These are phyloP conservation scores for Psidium guajava DNA, from an alignment of 345 rosid species.

Conservation along the genomic window DNA sequence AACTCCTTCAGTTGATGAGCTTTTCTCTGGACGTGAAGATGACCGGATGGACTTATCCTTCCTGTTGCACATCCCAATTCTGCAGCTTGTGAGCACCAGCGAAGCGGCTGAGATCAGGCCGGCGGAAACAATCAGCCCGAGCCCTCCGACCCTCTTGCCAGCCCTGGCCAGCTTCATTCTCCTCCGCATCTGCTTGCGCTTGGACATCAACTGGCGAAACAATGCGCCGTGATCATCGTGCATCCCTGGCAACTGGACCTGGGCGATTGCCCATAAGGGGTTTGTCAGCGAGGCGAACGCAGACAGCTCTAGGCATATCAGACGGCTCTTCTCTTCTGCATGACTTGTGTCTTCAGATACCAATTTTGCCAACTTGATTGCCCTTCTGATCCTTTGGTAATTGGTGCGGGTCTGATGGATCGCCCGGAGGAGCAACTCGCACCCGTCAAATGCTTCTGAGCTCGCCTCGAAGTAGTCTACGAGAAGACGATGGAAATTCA, in stretches of 20 bases:
- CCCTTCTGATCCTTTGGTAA: constrained; percentile 39
- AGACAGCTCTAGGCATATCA: constrained; percentile 37
- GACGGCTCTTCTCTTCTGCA: constrained; percentile 2
- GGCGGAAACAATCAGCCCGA: constrained; percentile 35
- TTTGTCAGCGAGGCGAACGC: constrained; percentile 36
- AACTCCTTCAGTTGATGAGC: constrained; percentile 6
- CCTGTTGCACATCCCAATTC: neutral
- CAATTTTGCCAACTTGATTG: constrained; percentile 24
- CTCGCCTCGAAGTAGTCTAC: constrained; percentile 45
- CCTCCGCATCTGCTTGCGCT: constrained; percentile 32
- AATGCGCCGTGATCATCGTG: constrained; percentile 32
- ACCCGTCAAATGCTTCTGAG: constrained; percentile 41
- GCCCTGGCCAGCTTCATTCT: constrained; percentile 25
- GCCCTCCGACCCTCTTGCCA: constrained; percentile 31
- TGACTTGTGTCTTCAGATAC: constrained; percentile 8
- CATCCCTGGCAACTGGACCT: constrained; percentile 19
- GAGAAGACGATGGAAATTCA: constrained; percentile 32
- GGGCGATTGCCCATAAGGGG: constrained; percentile 33
- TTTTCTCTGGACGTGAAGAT: neutral
- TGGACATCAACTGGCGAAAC: constrained; percentile 31
- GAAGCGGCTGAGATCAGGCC: constrained; percentile 30
- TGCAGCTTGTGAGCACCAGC: constrained; percentile 27
- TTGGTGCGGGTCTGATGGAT: constrained; percentile 42
- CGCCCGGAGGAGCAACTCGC: constrained; percentile 54
- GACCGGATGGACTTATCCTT: neutral